These are phyloP conservation scores for Pseudevernia furfuracea DNA, from an alignment of 495 filamentous ascomycete genomes.

Conservation along the genomic window DNA sequence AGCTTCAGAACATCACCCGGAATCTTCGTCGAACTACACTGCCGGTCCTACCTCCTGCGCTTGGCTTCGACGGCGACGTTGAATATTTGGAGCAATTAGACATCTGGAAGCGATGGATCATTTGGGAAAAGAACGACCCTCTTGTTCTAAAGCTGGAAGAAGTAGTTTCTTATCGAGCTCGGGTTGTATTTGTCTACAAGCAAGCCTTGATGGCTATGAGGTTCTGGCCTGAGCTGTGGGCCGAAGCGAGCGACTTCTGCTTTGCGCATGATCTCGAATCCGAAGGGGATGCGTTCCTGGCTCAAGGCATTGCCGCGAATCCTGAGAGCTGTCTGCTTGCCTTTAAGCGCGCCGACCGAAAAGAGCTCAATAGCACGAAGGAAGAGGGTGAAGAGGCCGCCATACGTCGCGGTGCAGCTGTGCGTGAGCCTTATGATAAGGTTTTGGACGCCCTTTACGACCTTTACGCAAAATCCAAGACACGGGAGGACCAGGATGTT, in stretches of 20 bases:
- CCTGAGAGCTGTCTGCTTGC: constrained; percentile 87
- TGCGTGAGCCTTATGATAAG: constrained; percentile 74
- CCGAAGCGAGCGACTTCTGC: constrained; percentile 89
- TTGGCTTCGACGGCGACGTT: constrained; percentile 76
- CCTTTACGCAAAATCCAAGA: constrained; percentile 62
- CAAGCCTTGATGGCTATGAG: constrained; percentile 88
- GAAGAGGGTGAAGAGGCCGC: constrained; percentile 61
- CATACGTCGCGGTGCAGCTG: constrained; percentile 59
- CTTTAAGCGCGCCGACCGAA: constrained; percentile 77
- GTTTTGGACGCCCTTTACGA: constrained; percentile 78
- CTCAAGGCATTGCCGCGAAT: constrained; percentile 76
- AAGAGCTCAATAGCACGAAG: constrained; percentile 62
- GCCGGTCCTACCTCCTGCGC: constrained; percentile 71
- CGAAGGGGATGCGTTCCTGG: constrained; percentile 70
- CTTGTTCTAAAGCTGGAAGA: constrained; percentile 76
- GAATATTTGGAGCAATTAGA: constrained; percentile 82
- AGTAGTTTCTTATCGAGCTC: constrained; percentile 56
- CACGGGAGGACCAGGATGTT: constrained; percentile 62
- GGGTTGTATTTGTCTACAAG: constrained; percentile 84
- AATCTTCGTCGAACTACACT: constrained; percentile 69
- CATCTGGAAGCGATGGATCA: constrained; percentile 87
- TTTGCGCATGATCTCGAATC: constrained; percentile 63
- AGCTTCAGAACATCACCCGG: constrained; percentile 75
- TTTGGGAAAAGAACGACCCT: constrained; percentile 89
- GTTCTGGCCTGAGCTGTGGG: constrained; percentile 94